Evolutionary conservation across 805 yeast species (phyloP), one percentile per base, ranked within the genome.

Genomic region (Torulaspora microellipsoides): DNA sequence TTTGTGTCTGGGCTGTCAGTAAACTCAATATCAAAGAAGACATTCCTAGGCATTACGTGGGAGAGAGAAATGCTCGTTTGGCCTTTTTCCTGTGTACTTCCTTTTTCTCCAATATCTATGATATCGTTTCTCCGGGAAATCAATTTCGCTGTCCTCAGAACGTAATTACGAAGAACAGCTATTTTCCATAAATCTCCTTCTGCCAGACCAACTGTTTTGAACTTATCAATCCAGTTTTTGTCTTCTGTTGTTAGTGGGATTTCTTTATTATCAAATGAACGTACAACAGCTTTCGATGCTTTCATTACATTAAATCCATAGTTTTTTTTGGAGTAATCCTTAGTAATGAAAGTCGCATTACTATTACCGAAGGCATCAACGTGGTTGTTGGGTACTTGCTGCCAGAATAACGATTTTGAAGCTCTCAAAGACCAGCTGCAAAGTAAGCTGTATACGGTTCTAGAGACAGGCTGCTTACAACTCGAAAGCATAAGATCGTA

Each of bases 161-260:
- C 74, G 52, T 87, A 85, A 25, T 81, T 81, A 43, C 90, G 71
- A 43, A 88, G 62, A 3, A 77, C 77, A 12, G 81, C 81, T 10
- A 91, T 65, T 60, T 90, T 91, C 97, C 97, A 91, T 20, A 86
- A 54, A 35, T 88, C 95, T 7, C 69, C 71, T 8, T 80, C 87
- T 7, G 70, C 71, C 40, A 91, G 65, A 0, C 97, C 98, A n/a
- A 86, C 71, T 2, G 82, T 71, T 36, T 77, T 74, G 34, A 91
- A 67, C 49, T 82, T 79, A 30, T 77, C 77, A n/a, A 88, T 68
- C 89, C 95, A 84, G 27, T 72, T 72, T 43, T 75, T 71, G 60
- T 86, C 95, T 45, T 78, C 84, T 3, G 74, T 72, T 0, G 87
- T 80, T 20, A 84, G 48, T 3, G 80, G 80, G 10, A 76, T 60